Base-by-base conservation (phyloP, 129 eudicot species). In the Artemisia annua region DNA sequence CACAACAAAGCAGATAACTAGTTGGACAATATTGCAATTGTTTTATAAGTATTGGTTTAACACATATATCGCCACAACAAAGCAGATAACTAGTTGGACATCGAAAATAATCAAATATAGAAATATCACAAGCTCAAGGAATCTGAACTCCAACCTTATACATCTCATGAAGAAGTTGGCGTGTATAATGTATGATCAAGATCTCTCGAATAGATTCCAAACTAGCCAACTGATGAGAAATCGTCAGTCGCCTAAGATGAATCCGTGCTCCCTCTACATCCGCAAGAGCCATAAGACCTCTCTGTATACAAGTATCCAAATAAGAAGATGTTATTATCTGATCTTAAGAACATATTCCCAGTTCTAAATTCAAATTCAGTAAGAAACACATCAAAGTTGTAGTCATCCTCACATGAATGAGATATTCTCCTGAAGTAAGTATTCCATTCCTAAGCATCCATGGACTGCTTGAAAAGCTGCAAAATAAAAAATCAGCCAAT, bases 381-480 rank as follows among this genome's bases (percentile, higher is more conserved):
- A 56, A 62, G 39, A 64, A 64, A 52, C 72, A 39, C 14, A 14
- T 17, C 55, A 60, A 18, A 56, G 51, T 28, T 8, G 13, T 56
- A 65, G 67, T 30, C 30, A 22, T 39, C 66, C 96, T 76, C 86
- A 90, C 99, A 83, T 94, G 99, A 68, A 94, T 84, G 60, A 94
- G 87, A 59, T 92, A 94, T 76, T 94, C 99, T 67, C 97, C 97
- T 7, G 97, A 88, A 77, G 91, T 83, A 80, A 94, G 90, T 48
- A 87, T 85, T 63, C 93, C 96, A 73, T 86, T 83, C 78, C 90
- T 87, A 72, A 88, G 94, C 84, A 87, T 86, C 99, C 99, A 95
- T 9, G 99, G 99, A 76, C 89, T 90, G 86, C 99, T 95, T 11
- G 99, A 95, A 78, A 95, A 95, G 90, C 99, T 95, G 96, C 75